These are phyloP conservation scores for Copromyces sp. DNA, from an alignment of 495 filamentous ascomycete species.

Conservation along the genomic window DNA sequence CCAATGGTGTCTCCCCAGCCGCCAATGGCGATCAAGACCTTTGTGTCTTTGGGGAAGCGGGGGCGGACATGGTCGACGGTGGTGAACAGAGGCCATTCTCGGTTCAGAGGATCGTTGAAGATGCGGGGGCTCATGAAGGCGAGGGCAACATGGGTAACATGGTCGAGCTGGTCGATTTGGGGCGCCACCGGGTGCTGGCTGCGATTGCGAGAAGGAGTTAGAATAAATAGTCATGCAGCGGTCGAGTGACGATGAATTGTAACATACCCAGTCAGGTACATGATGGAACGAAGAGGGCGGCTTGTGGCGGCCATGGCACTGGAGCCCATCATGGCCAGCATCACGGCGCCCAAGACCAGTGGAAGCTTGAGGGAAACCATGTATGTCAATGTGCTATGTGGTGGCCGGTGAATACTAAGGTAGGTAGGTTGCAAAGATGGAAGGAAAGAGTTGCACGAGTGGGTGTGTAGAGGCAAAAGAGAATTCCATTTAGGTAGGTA, in stretches of 20 bases:
- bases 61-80: conserved; percentile 44
- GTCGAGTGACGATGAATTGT: not conserved
- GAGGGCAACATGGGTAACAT: conserved; percentile 55
- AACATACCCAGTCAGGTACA: conserved; percentile 51
- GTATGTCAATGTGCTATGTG: not conserved
- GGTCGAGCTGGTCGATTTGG: conserved; percentile 29
- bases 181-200: conserved; percentile 47
- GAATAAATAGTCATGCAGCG: not conserved
- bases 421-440: not conserved
- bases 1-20: conserved; percentile 63
- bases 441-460: not conserved
- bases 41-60: conserved; percentile 48
- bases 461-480: not conserved
- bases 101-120: conserved; percentile 45
- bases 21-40: conserved; percentile 60
- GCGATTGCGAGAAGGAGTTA: not conserved
- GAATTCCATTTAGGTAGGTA: not conserved
- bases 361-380: not conserved
- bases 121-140: conserved; percentile 52
- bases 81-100: conserved; percentile 50
- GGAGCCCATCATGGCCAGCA: not conserved
- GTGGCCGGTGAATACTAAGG: no score
- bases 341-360: not conserved
- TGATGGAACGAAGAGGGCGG: conserved; percentile 35
- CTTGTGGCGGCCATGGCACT: conserved; percentile 6